Percentiles rank a stretch among this genome's conserved stretches.
These are phyloP conservation scores for Begonia peltatifolia DNA, from an alignment of 306 rosid genomes.

Conservation along the genomic window DNA sequence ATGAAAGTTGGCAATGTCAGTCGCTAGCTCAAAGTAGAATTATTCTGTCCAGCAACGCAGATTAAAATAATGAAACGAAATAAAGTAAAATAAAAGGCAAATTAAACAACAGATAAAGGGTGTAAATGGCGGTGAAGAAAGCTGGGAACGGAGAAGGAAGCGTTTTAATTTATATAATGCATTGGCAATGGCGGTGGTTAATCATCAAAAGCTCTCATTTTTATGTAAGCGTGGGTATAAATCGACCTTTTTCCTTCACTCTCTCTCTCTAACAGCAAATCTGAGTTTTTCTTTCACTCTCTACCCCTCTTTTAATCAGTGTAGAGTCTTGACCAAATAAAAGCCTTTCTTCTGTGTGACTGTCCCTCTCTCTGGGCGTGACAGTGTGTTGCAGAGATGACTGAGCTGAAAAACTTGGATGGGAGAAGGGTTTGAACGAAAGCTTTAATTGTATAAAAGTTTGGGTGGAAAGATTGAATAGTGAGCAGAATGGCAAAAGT, in stretches of 20 bases:
- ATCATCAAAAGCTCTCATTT: conserved; percentile 75
- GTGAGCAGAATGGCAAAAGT: conserved; percentile 52
- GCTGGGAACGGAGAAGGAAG: conserved; percentile 10
- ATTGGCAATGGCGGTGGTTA: conserved; percentile 74
- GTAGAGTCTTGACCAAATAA: not conserved
- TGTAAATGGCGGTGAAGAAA: conserved; percentile 17
- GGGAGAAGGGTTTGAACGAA: conserved; percentile 16
- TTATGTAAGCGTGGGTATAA: conserved; percentile 53
- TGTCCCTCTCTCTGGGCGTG: conserved; percentile 11
- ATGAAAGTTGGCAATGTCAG: conserved; percentile 73
- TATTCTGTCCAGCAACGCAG: not conserved
- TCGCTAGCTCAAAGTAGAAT: conserved; percentile 18
- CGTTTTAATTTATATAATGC: conserved; percentile 22
- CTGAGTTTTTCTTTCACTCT: conserved; percentile 1
- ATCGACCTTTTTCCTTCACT: conserved; percentile 21
- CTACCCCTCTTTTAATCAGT: conserved; percentile 1
- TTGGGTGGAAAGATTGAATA: conserved; percentile 35
- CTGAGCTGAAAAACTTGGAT: conserved; percentile 23
- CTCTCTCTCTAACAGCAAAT: conserved; percentile 1
- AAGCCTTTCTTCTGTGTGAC: conserved; percentile 4
- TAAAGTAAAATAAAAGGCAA: conserved; percentile 15
- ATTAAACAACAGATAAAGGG: not conserved
- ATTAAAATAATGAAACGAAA: not conserved
- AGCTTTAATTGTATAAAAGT: conserved; percentile 27
- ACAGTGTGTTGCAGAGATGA: conserved; percentile 21